Percentiles rank a stretch among this genome's conserved stretches.
Evolutionary conservation across 148 eudicot species (phyloP).

Genomic region (Arctostaphylos glauca): DNA sequence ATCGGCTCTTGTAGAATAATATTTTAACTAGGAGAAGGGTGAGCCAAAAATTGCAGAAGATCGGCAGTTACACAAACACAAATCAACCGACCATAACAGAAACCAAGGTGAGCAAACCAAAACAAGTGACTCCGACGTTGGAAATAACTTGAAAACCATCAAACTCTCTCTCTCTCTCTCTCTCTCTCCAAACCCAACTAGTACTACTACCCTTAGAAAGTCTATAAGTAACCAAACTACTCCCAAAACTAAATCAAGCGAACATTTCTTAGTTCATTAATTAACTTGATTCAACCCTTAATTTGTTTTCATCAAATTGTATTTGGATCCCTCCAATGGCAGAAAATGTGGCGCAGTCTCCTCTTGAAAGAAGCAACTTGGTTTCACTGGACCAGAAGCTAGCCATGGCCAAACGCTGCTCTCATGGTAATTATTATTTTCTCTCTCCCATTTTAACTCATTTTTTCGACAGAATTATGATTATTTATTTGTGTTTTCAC

Average conservation of each 20-base stretch:
- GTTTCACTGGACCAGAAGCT: constrained; percentile 67
- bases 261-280: background rate
- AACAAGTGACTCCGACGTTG: constrained; percentile 26
- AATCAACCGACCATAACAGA: constrained; percentile 18
- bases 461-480: no score
- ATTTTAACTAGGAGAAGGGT: background rate
- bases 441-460: background rate
- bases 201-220: background rate
- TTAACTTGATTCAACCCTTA: background rate
- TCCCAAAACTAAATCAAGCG: background rate
- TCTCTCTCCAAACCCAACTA: background rate
- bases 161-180: constrained; percentile 18
- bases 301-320: background rate
- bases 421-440: constrained; percentile 50
- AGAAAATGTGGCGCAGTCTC: constrained; percentile 48
- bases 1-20: no score
- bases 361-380: constrained; percentile 45
- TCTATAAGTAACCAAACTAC: constrained; percentile 8
- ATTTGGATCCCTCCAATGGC: no score
- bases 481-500: no score
- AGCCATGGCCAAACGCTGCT: constrained; percentile 83
- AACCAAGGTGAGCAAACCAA: constrained; percentile 9
- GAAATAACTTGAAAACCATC: constrained; percentile 24
- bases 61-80: background rate
- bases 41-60: background rate